Conservation (phyloP, 305 asterid species). For the Fraxinus platypoda region DNA sequence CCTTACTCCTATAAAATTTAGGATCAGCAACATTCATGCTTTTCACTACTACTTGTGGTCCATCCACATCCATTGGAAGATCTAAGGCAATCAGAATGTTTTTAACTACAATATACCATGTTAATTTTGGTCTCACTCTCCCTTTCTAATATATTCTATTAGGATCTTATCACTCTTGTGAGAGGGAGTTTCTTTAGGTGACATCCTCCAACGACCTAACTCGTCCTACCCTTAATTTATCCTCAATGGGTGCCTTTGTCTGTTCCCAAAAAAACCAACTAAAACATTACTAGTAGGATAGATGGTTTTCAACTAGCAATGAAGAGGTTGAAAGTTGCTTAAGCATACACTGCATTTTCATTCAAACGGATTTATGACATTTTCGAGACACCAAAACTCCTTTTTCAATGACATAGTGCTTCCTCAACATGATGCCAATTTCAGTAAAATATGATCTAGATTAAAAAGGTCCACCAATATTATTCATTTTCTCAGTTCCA, state of each 20-base stretch:
- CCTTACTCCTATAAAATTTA: background rate
- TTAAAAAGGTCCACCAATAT: conserved; percentile 2
- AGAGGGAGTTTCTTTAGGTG: background rate
- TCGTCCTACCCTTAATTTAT: background rate
- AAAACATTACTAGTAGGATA: background rate
- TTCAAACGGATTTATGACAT: background rate
- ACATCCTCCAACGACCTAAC: background rate
- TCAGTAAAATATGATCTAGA: background rate
- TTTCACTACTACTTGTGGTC: background rate
- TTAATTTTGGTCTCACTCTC: background rate
- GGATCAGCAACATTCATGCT: background rate
- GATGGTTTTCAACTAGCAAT: background rate
- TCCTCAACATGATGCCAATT: background rate
- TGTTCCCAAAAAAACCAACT: background rate
- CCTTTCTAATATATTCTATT: background rate
- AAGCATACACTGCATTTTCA: background rate
- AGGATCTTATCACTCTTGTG: background rate
- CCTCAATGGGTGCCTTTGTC: background rate
- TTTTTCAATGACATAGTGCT: background rate
- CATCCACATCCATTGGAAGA: background rate
- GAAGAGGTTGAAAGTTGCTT: background rate
- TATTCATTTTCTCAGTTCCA: conserved; percentile 6
- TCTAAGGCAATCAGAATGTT: background rate
- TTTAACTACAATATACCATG: background rate
- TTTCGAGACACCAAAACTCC: background rate